Conservation (phyloP, 1,284 basidiomycete species). For the Rhodotorula sp. region DNA sequence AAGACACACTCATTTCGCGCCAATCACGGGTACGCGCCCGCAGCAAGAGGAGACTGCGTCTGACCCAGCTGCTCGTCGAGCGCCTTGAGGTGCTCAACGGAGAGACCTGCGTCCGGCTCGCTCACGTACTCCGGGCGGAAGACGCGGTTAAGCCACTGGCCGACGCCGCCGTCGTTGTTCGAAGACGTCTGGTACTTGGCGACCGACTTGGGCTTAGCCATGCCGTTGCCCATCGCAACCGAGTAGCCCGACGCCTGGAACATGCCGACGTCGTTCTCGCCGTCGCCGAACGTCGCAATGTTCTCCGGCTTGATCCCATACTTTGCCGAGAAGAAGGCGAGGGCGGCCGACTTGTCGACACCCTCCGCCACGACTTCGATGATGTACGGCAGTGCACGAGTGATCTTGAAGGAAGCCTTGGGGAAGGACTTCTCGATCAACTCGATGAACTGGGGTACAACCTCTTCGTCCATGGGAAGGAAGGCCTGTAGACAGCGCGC, state of each 20-base stretch:
- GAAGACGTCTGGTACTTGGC: slow-evolving; percentile 26
- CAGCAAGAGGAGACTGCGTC: slow-evolving; percentile 26
- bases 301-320: slow-evolving; percentile 40
- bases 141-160: slow-evolving; percentile 38
- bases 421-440: slow-evolving; percentile 40
- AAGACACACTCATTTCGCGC: no score
- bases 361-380: slow-evolving; percentile 43
- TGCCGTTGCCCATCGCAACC: slow-evolving; percentile 42
- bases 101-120: slow-evolving; percentile 22
- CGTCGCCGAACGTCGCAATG: slow-evolving; percentile 43
- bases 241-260: slow-evolving; percentile 40
- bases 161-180: slow-evolving; percentile 38
- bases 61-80: slow-evolving; percentile 30
- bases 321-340: slow-evolving; percentile 43
- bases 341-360: slow-evolving; percentile 44
- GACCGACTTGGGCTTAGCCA: slow-evolving; percentile 36
- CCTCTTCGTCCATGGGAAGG: slow-evolving; percentile 43
- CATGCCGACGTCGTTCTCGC: slow-evolving; percentile 43
- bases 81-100: slow-evolving; percentile 31
- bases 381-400: slow-evolving; percentile 44
- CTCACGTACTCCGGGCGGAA: slow-evolving; percentile 32
- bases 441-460: slow-evolving; percentile 40
- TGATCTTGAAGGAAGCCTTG: slow-evolving; percentile 41
- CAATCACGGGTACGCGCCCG: slow-evolving; percentile 28
- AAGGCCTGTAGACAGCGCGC: slow-evolving; percentile 26